Percentiles rank a stretch among this genome's conserved stretches.
Evolutionary conservation across 2,329 filamentous ascomycete genomes (phyloP).

Genomic region (Whalleya microplaca): DNA sequence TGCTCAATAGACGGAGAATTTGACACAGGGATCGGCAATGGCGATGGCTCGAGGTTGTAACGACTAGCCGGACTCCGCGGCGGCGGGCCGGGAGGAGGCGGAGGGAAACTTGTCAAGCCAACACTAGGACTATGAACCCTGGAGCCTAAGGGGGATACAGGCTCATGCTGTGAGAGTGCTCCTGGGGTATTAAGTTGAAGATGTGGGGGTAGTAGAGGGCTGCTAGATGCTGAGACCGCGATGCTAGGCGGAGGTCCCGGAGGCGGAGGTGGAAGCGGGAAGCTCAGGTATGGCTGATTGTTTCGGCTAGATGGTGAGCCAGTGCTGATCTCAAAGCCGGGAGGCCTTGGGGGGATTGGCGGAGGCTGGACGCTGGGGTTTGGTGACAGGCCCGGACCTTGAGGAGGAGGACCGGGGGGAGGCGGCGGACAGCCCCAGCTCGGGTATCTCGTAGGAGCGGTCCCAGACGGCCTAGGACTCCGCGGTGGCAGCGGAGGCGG

Average conservation of each 20-base stretch:
- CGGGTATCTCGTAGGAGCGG: slow-evolving; percentile 3
- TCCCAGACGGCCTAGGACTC: slow-evolving; percentile 16
- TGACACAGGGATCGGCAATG: neutral
- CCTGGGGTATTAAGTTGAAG: neutral
- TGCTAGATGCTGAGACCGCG: neutral
- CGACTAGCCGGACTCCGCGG: slow-evolving; percentile 2
- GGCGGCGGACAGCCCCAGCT: slow-evolving; percentile 16
- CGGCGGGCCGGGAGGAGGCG: slow-evolving; percentile 19
- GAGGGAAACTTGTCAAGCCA: slow-evolving; percentile 14
- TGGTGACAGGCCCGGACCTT: slow-evolving; percentile 4
- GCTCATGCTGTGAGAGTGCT: neutral
- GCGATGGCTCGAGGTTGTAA: neutral
- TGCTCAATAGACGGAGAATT: neutral
- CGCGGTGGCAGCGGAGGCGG: slow-evolving; percentile 28
- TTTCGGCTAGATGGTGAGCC: slow-evolving; percentile 6
- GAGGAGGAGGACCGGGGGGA: slow-evolving; percentile 15
- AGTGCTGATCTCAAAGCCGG: slow-evolving; percentile 16
- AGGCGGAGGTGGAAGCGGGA: slow-evolving; percentile 24
- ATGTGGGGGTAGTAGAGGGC: neutral
- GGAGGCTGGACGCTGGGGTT: slow-evolving; percentile 10
- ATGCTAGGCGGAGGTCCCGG: slow-evolving; percentile 18
- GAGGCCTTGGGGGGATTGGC: slow-evolving; percentile 24
- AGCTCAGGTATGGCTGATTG: slow-evolving; percentile 8
- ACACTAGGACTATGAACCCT: slow-evolving; percentile 2
- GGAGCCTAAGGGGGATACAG: neutral